A percentile compares a stretch with the other conserved stretches of the same genome.
phyloP scores from a whole-genome alignment of 257 asterid genomes.

The Solanum ossicruentum region DNA sequence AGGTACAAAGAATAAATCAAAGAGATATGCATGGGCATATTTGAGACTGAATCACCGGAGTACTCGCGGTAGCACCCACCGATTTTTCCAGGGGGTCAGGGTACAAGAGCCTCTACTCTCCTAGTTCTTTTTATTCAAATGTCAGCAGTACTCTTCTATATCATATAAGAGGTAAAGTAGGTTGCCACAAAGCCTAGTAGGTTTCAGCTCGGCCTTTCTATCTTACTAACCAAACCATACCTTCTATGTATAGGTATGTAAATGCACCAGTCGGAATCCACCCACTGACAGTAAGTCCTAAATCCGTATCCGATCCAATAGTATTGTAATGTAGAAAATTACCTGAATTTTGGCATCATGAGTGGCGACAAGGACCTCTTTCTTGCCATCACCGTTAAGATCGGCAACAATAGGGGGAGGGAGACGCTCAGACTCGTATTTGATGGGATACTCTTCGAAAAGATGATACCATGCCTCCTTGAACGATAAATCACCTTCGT shows the following conservation, averaged over 20 bases:
- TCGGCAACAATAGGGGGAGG: slow-evolving; percentile 93
- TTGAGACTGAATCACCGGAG: neutral
- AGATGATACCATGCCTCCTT: slow-evolving; percentile 94
- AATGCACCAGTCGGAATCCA: neutral
- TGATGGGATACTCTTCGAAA: slow-evolving; percentile 83
- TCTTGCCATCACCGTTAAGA: slow-evolving; percentile 92
- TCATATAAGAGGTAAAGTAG: neutral
- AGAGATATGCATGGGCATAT: neutral
- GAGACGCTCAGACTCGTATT: slow-evolving; percentile 85
- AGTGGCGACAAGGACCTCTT: slow-evolving; percentile 87
- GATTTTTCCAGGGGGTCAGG: neutral
- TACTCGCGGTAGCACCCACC: neutral
- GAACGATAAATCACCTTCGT: slow-evolving; percentile 95
- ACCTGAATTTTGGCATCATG: slow-evolving; percentile 98
- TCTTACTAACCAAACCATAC: neutral
- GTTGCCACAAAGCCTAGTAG: neutral
- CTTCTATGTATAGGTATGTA: neutral
- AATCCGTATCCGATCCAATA: neutral
- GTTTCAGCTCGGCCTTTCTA: neutral
- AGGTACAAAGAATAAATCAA: neutral
- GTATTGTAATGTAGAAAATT: neutral
- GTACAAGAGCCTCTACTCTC: neutral
- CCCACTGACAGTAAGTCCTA: neutral
- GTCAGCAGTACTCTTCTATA: neutral
- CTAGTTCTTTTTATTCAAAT: neutral